Evolutionary conservation across 352 stramenopile genomes (phyloP).

Genomic region (Phytophthora chlamydospora): DNA sequence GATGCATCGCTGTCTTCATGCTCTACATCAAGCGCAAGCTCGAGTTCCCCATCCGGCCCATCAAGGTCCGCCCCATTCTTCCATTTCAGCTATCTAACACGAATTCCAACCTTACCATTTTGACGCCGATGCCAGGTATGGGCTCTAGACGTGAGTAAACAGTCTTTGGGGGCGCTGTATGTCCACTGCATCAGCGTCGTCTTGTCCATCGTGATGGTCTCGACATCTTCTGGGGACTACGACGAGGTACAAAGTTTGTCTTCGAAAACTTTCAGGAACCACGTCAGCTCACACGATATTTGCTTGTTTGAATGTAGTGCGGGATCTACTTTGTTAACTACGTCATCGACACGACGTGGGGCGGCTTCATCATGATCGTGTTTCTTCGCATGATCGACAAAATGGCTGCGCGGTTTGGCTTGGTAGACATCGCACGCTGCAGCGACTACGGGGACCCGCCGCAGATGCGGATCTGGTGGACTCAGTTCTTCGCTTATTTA

Average conservation of each 20-base stretch:
- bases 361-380: slow-evolving; percentile 51
- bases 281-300: too few species aligned
- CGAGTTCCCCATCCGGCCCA: slow-evolving; percentile 67
- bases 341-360: slow-evolving; percentile 69
- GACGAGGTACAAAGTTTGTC: slow-evolving; percentile 49
- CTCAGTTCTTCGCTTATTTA: slow-evolving; percentile 59
- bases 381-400: slow-evolving; percentile 52
- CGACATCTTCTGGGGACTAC: slow-evolving; percentile 40
- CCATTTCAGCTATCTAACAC: neutral
- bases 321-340: slow-evolving; percentile 80
- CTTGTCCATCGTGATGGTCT: slow-evolving; percentile 63
- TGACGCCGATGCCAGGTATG: slow-evolving; percentile 47
- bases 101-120: neutral
- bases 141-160: slow-evolving; percentile 74
- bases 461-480: slow-evolving; percentile 57
- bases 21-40: slow-evolving; percentile 84
- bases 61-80: slow-evolving; percentile 38
- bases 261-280: too few species aligned
- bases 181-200: slow-evolving; percentile 71
- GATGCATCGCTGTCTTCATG: slow-evolving; percentile 55
- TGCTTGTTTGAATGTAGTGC: slow-evolving; percentile 41
- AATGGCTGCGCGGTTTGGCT: slow-evolving; percentile 38
- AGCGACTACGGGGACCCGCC: slow-evolving; percentile 78
- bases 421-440: slow-evolving; percentile 51
- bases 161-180: slow-evolving; percentile 62